A percentile compares a stretch with the other conserved stretches of the same genome.
Evolutionary conservation across 2,329 filamentous ascomycete species (phyloP).

Genomic region (Scedosporium boydii): DNA sequence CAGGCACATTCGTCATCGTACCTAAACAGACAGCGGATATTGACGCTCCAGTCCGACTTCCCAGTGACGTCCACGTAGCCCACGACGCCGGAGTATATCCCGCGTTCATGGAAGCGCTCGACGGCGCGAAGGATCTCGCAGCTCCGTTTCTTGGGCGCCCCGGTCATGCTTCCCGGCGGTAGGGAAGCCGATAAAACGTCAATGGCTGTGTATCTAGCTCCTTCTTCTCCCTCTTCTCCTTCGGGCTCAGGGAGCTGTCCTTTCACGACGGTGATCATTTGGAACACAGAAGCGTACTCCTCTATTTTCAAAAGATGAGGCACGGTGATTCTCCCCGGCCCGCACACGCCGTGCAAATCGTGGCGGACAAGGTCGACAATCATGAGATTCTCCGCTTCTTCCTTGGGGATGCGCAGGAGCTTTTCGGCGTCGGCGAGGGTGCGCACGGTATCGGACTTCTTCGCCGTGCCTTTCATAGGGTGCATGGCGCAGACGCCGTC

Average conservation of each 20-base stretch:
- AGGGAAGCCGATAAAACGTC: constrained; percentile 70
- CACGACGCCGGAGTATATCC: constrained; percentile 79
- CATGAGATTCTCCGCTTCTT: constrained; percentile 95
- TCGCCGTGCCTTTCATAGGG: constrained; percentile 95
- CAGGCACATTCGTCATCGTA: constrained; percentile 50
- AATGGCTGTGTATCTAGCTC: constrained; percentile 45
- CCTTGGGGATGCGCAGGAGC: constrained; percentile 73
- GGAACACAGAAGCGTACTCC: constrained; percentile 83
- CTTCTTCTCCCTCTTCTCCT: neutral
- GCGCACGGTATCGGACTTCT: constrained; percentile 55
- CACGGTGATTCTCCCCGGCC: constrained; percentile 62
- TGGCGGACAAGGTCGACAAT: constrained; percentile 95
- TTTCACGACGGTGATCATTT: constrained; percentile 83
- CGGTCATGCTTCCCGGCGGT: constrained; percentile 92
- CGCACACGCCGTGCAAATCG: constrained; percentile 78
- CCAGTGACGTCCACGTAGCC: constrained; percentile 85
- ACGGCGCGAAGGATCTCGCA: constrained; percentile 71
- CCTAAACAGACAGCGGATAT: constrained; percentile 72
- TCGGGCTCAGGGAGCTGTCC: constrained; percentile 41
- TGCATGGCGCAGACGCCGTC: constrained; percentile 64
- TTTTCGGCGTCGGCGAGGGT: constrained; percentile 63
- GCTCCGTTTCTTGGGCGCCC: constrained; percentile 86
- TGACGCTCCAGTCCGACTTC: constrained; percentile 81
- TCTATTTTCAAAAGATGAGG: constrained; percentile 77
- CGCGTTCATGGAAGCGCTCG: constrained; percentile 53